phyloP scores from a whole-genome alignment of 2,329 filamentous ascomycete genomes.

The Xylaria sp. region DNA sequence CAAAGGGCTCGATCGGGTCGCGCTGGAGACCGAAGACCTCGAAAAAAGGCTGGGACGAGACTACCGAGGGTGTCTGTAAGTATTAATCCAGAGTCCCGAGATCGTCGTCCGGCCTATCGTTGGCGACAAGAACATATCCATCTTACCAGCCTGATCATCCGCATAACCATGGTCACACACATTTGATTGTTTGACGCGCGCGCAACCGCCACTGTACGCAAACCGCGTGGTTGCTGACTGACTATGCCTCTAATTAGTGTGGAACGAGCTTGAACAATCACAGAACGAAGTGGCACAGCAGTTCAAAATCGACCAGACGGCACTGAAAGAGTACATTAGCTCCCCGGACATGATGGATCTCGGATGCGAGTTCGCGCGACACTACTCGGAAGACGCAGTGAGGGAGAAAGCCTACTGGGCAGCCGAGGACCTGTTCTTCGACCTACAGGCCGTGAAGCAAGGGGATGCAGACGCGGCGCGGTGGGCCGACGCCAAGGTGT shows the following conservation, averaged over 20 bases:
- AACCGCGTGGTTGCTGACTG: conserved; percentile 20
- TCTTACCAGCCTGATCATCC: not conserved
- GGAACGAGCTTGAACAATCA: conserved; percentile 41
- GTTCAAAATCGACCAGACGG: conserved; percentile 41
- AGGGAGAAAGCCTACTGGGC: conserved; percentile 41
- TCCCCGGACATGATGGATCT: conserved; percentile 44
- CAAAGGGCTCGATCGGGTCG: conserved; percentile 25
- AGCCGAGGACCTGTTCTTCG: conserved; percentile 47
- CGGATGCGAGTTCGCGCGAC: conserved; percentile 42
- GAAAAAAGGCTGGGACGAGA: conserved; percentile 44
- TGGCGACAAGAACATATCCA: not conserved
- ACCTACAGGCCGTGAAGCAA: conserved; percentile 46
- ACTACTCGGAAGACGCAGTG: conserved; percentile 33
- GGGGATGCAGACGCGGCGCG: conserved; percentile 37
- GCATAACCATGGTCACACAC: not conserved
- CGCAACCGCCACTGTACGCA: not conserved
- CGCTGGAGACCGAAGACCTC: conserved; percentile 30
- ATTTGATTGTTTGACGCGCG: not conserved
- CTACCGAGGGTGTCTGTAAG: conserved; percentile 38
- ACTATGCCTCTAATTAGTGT: conserved; percentile 31
- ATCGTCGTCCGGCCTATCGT: not conserved
- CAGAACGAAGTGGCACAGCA: conserved; percentile 40
- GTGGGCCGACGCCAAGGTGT: conserved; percentile 39
- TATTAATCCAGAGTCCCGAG: conserved; percentile 8
- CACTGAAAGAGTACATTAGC: conserved; percentile 46